Evolutionary conservation across 176 grass and related monocot genomes (phyloP).

Genomic region (Bromus sterilis): DNA sequence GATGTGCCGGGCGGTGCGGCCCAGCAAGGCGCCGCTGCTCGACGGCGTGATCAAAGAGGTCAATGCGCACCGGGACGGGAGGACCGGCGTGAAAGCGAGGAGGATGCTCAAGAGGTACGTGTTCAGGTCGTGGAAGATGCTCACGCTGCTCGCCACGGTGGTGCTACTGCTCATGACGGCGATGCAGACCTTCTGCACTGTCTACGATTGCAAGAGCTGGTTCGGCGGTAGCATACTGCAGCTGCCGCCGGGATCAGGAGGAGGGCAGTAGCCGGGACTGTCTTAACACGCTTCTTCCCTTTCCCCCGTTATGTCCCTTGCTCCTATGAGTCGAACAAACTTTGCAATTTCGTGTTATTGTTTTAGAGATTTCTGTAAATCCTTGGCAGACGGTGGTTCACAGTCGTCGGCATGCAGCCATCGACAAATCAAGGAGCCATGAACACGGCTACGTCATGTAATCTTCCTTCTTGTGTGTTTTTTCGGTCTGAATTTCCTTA

Average conservation of each 20-base stretch:
- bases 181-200: constrained; percentile 65
- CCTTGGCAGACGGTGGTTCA: too few species aligned
- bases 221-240: constrained; percentile 9
- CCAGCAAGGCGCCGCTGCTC: constrained; percentile 42
- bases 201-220: constrained; percentile 44
- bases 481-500: too few species aligned
- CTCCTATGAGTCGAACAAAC: too few species aligned
- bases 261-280: not conserved
- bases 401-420: too few species aligned
- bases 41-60: constrained; percentile 41
- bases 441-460: too few species aligned
- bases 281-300: too few species aligned
- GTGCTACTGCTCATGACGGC: constrained; percentile 44
- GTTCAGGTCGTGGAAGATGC: constrained; percentile 57
- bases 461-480: too few species aligned
- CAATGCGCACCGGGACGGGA: constrained; percentile 28
- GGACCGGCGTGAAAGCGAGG: constrained; percentile 5
- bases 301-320: too few species aligned
- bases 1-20: constrained; percentile 43
- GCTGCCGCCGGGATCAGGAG: not conserved
- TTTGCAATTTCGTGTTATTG: too few species aligned
- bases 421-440: too few species aligned
- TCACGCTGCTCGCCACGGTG: constrained; percentile 52
- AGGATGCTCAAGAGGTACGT: constrained; percentile 55
- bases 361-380: too few species aligned